Conservation (phyloP, 768 basidiomycete genomes). For the Cyclocybe aegerita region DNA sequence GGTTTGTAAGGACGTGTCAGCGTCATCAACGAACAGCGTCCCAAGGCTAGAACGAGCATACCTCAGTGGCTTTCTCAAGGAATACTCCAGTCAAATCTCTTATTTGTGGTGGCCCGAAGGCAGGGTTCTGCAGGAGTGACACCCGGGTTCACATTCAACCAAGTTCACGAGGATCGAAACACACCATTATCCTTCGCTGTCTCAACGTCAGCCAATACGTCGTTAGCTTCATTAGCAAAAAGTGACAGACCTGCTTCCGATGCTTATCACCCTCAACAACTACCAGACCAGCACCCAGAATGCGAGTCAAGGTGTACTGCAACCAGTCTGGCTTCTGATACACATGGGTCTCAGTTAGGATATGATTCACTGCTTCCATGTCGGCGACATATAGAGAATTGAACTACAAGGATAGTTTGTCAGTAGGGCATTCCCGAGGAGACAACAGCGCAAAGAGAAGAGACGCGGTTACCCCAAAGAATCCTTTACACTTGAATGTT, state of each 20-base stretch:
- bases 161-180: background rate
- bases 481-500: conserved; percentile 41
- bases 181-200: conserved; percentile 46
- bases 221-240: too few species aligned
- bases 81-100: conserved; percentile 58
- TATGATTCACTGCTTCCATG: conserved; percentile 59
- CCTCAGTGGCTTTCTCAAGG: conserved; percentile 52
- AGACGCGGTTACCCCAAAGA: conserved; percentile 40
- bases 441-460: too few species aligned
- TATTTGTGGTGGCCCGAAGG: conserved; percentile 61
- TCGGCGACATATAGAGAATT: conserved; percentile 57
- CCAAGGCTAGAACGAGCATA: conserved; percentile 13
- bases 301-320: conserved; percentile 33
- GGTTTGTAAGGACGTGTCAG: background rate
- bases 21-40: background rate
- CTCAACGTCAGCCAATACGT: background rate
- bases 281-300: conserved; percentile 52
- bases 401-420: conserved; percentile 15
- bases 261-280: conserved; percentile 50
- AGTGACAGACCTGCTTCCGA: conserved; percentile 38
- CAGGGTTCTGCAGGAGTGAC: conserved; percentile 49
- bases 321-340: conserved; percentile 55
- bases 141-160: background rate
- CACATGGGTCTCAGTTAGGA: conserved; percentile 53
- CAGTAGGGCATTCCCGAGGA: background rate